Evolutionary conservation across 306 rosid species (phyloP).

Genomic region (Medicago truncatula): DNA sequence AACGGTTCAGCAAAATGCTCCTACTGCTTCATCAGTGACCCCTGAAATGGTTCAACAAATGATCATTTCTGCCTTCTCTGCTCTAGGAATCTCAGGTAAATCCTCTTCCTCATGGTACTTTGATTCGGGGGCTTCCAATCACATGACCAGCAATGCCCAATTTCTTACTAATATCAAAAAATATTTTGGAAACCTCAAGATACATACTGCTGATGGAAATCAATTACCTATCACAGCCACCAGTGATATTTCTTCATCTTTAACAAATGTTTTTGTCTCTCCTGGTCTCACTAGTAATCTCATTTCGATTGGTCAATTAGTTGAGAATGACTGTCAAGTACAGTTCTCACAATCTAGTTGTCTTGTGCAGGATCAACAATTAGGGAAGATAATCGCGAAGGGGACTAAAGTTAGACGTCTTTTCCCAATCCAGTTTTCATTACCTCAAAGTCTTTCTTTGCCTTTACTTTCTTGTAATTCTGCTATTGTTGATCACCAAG

Average conservation of each 20-base stretch:
- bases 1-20: not conserved
- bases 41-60: constrained; percentile 19
- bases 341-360: not conserved
- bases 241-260: not conserved
- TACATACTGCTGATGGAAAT: not conserved
- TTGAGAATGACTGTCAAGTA: not conserved
- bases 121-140: not conserved
- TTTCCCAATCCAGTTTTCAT: no score
- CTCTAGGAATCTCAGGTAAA: not conserved
- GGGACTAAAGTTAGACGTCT: no score
- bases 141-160: not conserved
- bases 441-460: no score
- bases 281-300: not conserved
- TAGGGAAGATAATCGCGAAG: not conserved
- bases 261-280: not conserved
- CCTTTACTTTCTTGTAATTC: not conserved
- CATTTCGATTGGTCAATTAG: not conserved
- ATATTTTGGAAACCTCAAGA: not conserved
- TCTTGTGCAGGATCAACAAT: constrained; percentile 3
- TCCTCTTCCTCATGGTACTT: not conserved
- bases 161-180: no score
- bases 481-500: not conserved
- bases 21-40: not conserved
- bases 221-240: not conserved
- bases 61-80: not conserved